Evolutionary conservation across 2,329 filamentous ascomycete species (phyloP).

Genomic region (Moelleriella libera): DNA sequence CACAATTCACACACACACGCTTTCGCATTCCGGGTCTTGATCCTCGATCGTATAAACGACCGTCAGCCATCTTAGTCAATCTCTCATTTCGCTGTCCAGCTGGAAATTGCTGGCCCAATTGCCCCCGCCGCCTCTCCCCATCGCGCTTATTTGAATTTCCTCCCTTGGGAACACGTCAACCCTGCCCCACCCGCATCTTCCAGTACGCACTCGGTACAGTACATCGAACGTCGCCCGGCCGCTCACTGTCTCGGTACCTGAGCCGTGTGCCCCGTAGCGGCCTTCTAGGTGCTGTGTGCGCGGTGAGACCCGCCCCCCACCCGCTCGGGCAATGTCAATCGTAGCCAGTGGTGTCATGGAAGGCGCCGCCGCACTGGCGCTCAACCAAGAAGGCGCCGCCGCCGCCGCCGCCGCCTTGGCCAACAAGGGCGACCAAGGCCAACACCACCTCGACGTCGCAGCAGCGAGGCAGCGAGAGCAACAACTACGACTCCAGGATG

Average conservation of each 20-base stretch:
- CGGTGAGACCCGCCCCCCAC: background rate
- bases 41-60: no score
- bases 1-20: background rate
- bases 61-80: no score
- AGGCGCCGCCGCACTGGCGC: background rate
- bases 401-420: no score
- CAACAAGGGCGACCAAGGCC: no score
- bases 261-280: background rate
- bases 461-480: background rate
- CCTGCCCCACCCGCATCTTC: background rate
- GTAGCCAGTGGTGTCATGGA: conserved; percentile 2
- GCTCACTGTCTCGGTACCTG: background rate
- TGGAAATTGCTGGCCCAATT: no score
- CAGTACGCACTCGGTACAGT: background rate
- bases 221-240: background rate
- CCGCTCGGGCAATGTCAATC: background rate
- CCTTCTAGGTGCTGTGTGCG: background rate
- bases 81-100: no score
- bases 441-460: background rate
- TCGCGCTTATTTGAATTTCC: no score
- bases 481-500: background rate
- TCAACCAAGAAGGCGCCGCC: no score
- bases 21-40: no score
- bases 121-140: no score
- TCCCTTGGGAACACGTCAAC: no score